These are phyloP conservation scores for Ophiostoma ulmi DNA, from an alignment of 2,329 filamentous ascomycete species.

Conservation along the genomic window DNA sequence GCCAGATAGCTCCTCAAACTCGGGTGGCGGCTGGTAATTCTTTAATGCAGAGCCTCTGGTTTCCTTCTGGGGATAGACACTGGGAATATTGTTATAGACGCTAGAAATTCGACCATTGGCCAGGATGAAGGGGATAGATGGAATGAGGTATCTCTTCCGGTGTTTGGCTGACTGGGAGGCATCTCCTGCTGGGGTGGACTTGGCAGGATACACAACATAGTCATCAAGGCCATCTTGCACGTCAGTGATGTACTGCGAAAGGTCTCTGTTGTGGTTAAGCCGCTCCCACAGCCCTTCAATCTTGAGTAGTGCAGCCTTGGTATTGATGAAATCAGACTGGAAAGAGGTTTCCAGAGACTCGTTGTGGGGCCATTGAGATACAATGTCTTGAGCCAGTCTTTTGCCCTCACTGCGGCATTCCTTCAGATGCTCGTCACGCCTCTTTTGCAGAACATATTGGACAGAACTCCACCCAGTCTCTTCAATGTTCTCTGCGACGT, in stretches of 20 bases:
- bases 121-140: background rate
- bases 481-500: background rate
- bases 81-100: background rate
- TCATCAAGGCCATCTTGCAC: conserved; percentile 35
- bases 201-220: background rate
- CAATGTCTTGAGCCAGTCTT: background rate
- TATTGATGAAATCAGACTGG: conserved; percentile 34
- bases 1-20: background rate
- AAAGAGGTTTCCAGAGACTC: background rate
- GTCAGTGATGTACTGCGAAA: conserved; percentile 40
- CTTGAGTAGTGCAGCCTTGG: conserved; percentile 36
- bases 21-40: background rate
- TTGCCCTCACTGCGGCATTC: background rate
- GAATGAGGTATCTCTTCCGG: background rate
- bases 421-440: background rate
- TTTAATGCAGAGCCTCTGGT: background rate
- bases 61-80: background rate
- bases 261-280: conserved; percentile 44
- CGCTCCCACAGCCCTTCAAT: conserved; percentile 46
- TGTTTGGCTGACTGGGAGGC: too few relatives aligned
- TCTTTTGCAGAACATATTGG: background rate
- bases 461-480: background rate
- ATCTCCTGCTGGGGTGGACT: background rate
- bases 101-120: background rate
- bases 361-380: conserved; percentile 5